These are phyloP conservation scores for Francoa sonchifolia DNA, from an alignment of 441 rosid genomes.

Conservation along the genomic window DNA sequence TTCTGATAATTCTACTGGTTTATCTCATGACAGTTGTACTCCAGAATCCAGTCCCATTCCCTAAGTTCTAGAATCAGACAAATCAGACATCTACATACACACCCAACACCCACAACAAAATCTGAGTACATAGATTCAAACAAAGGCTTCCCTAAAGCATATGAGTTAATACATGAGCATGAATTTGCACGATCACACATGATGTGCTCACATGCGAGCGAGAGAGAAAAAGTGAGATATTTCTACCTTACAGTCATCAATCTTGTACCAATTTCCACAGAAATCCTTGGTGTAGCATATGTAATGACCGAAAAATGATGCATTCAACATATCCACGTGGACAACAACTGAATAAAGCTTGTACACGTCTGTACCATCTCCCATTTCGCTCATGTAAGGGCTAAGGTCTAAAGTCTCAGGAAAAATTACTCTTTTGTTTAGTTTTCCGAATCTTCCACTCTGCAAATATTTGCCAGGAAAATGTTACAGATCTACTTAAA, in stretches of 20 bases:
- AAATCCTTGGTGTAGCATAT: slow-evolving; percentile 85
- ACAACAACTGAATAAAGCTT: slow-evolving; percentile 90
- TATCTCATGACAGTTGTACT: no score
- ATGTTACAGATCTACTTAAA: not conserved
- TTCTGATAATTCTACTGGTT: no score
- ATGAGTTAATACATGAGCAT: no score
- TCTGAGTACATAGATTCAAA: no score
- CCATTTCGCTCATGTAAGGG: slow-evolving; percentile 76
- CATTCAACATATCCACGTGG: slow-evolving; percentile 92
- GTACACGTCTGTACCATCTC: slow-evolving; percentile 58
- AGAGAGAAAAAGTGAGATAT: slow-evolving; percentile 5
- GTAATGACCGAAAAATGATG: slow-evolving; percentile 94
- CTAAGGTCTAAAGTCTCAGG: slow-evolving; percentile 72
- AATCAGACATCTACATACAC: no score
- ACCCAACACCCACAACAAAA: no score
- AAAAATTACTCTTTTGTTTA: slow-evolving; percentile 78
- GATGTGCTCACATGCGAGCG: not conserved
- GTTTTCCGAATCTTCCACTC: slow-evolving; percentile 97
- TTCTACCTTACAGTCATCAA: slow-evolving; percentile 86
- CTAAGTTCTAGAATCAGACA: no score
- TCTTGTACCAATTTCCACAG: slow-evolving; percentile 67
- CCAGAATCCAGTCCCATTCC: no score
- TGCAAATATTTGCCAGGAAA: slow-evolving; percentile 26
- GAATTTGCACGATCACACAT: no score
- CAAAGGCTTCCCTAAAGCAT: no score